Evolutionary conservation across 805 yeast genomes (phyloP).

Genomic region (Metschnikowia shivogae): DNA sequence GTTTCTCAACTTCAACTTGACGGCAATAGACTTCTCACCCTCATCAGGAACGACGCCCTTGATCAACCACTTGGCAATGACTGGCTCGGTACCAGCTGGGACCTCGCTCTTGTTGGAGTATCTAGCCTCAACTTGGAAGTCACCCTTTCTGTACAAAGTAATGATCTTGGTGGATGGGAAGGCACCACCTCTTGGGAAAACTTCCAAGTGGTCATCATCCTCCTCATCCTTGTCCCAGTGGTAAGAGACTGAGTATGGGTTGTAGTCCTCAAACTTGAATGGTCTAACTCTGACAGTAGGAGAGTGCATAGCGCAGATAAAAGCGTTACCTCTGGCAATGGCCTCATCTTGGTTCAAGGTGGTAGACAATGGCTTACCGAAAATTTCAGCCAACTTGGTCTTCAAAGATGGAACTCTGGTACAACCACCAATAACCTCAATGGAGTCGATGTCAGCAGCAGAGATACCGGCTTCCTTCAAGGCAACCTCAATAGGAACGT

Average conservation of each 20-base stretch:
- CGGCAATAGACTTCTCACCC: slow-evolving; percentile 74
- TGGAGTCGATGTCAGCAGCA: slow-evolving; percentile 74
- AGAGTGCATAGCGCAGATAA: slow-evolving; percentile 97
- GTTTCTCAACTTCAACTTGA: slow-evolving; percentile 91
- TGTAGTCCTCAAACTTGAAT: slow-evolving; percentile 94
- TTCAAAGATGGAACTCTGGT: slow-evolving; percentile 95
- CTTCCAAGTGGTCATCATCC: slow-evolving; percentile 89
- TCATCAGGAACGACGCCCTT: slow-evolving; percentile 78
- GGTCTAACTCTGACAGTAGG: slow-evolving; percentile 99
- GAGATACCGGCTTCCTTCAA: slow-evolving; percentile 73
- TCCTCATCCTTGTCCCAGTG: slow-evolving; percentile 92
- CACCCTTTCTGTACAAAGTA: slow-evolving; percentile 87
- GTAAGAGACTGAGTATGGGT: slow-evolving; percentile 89
- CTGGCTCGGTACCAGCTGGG: slow-evolving; percentile 62
- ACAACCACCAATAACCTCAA: slow-evolving; percentile 97
- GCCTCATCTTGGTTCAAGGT: slow-evolving; percentile 99
- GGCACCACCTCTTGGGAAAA: slow-evolving; percentile 88
- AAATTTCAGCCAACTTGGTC: slow-evolving; percentile 70
- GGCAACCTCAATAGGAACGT: slow-evolving; percentile 77
- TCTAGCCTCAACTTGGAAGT: slow-evolving; percentile 80
- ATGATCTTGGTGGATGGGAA: slow-evolving; percentile 96
- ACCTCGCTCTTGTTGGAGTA: slow-evolving; percentile 73
- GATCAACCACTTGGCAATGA: slow-evolving; percentile 80
- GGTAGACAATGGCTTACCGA: slow-evolving; percentile 64
- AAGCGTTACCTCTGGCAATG: slow-evolving; percentile 98